Evolutionary conservation across 139 green algal species (phyloP), one percentile per base, ranked within the genome.

Genomic region (Asterochloris sp.): DNA sequence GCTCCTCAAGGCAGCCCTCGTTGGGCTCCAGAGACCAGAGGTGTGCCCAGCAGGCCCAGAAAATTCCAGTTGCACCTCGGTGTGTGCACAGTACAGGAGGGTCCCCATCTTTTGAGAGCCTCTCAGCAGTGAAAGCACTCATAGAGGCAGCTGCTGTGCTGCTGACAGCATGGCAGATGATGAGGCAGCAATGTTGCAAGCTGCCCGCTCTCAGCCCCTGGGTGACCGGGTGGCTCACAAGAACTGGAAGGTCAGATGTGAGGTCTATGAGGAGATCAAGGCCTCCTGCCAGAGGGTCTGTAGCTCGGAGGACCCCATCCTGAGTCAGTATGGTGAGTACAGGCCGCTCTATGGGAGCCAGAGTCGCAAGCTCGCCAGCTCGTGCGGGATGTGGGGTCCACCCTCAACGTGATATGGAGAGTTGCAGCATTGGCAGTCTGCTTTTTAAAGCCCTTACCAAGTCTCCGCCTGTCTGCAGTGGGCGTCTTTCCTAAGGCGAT

Each of bases 241-340:
- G 23, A 95, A 92, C 76, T 98, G 96, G 96, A 99, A 99, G 83
- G 94, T 95, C 19, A 85, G 96, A 9, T 87, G 85, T 11, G 93
- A 95, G 69, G 93, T 87, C 0, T 98, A 94, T 69, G 92, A 94
- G 26, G 89, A 95, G 76, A 91, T 98, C 21, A 86, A 79, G 12
- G 71, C 80, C 12, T 74, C 76, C 6, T 96, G 94, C 71, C 62
- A 85, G 16, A 80, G 82, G 0, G 89, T 94, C 0, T 91, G 92
- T 60, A 87, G 89, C 28, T 83, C 87, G 16, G 84, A 90, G 19
- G 95, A 98, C 81, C 87, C 88, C 0, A 76, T 90, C 4, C 82
- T 98, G 12, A 71, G 27, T 16, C 90, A 97, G 54, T 94, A 86
- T 80, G 93, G 92, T 95, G 75, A 73, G 86, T 28, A 14, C 0